Evolutionary conservation across 31 red algal genomes (phyloP), one percentile per base, ranked within the genome.

Genomic region (Endocladia muricata): DNA sequence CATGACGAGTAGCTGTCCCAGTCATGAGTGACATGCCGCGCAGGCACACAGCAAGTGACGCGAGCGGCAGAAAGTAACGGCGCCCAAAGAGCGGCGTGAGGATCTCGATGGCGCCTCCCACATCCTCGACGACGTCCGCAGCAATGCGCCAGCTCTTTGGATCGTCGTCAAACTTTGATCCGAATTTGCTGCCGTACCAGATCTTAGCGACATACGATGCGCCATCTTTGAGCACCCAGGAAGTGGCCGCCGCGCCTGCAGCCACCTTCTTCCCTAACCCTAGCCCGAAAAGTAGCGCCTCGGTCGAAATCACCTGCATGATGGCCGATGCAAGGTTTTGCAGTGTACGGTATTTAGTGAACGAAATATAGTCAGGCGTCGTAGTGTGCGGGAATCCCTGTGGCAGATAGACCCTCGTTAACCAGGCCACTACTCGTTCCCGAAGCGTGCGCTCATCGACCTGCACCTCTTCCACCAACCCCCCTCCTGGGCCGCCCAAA

Each of bases 141-240:
- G 77, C 84, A 54, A 98, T 88, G 42, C 96, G 84, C 88, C 91
- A 98, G 28, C 78, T 86, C 58, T 92, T 94, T 0, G 96, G 96
- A 37, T 98, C 96, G 29, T 85, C 81, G 68, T 98, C 96, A 77
- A 98, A 95, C 70, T 93, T 89, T 52, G 89, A 92, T 0, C 96
- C 96, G 61, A 90, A 93, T 25, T 88, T 51, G 34, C 79, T 81
- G 19, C 91, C 96, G 39, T 98, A 98, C 56, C 61, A 38, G 47
- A 98, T 89, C 42, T 98, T 98, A 0, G 78, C 96, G 31, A 94
- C 59, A 77, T 98, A 94, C n/a, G 74, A 72, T 2, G 82, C 68
- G 13, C 96, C 96, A 68, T 98, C 96, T 52, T 98, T 98, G 32
- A 94, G 72, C 59, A 98, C 85, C 96, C 96, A 98, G 48, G 67